Base-by-base conservation (phyloP, 306 rosid species). In the Elaeagnus macrophylla region DNA sequence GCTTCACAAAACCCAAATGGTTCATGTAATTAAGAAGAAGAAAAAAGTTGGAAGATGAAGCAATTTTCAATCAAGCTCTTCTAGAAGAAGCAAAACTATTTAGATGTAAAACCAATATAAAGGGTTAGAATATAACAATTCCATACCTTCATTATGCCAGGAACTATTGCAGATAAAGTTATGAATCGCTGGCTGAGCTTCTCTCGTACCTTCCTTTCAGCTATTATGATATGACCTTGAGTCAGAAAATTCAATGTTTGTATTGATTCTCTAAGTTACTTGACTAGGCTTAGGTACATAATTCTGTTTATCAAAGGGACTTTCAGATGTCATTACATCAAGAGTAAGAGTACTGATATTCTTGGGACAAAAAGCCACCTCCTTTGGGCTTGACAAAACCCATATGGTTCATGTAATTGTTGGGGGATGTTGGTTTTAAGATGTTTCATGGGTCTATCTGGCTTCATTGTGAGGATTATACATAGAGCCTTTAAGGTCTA, bases 181-280 rank as follows among this genome's bases (percentile, higher is more conserved):
- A 72, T 60, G 56, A 75, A 79, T 40, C 63, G 41, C 54, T 72
- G 81, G 56, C 69, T 68, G 49, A 79, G 79, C 55, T 79, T 79
- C 54, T 79, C 81, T 25, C 85, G 39, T 20, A 81, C 65, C 53
- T 69, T 79, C 59, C 81, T 69, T 59, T 79, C 85, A 2, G 85
- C 85, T 9, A n/a, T n/a, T n/a, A 79, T 40, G 3, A 86, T 75
- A 62, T 91, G 97, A 57, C 84, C 96, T 57, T 80, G 94, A 53
- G 86, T 71, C 83, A 46, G 95, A 67, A 69, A 62, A 51, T 65
- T 75, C 79, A 25, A 78, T 68, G 65, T 52, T 72, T 59, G 72
- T 48, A 65, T 49, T 72, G 44, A 52, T 38, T 65, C 75, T 69
- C 51, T 75, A 75, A 6, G 61, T 44, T 48, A 77, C 87, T 9